Evolutionary conservation across 345 rosid species (phyloP), one percentile per base, ranked within the genome.

Genomic region (Camelina laxa): DNA sequence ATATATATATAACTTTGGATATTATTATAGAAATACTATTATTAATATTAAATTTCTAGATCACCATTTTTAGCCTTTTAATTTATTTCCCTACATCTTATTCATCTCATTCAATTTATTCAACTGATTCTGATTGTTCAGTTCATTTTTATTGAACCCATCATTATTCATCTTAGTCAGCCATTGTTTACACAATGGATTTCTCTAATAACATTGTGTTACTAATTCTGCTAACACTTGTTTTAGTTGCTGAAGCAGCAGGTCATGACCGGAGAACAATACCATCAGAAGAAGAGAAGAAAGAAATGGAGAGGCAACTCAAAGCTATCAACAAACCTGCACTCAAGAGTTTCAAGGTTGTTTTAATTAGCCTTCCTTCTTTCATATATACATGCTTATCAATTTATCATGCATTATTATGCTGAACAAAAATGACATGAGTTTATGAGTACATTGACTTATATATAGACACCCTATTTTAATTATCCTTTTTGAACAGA

Each of bases 311-410:
- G 55, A 64, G 54, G n/a, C 83, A 68, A 51, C 83, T 77, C 60
- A 73, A 57, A 68, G 15, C 74, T 35, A 77, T 80, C 35, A 80
- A 77, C 69, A 80, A 76, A 69, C 65, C 83, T 42, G 65, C 75
- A 1, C 64, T 73, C 56, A 80, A 73, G 60, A 80, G 83, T 68
- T 80, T 80, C 60, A 31, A 17, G 75, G 75, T 74, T 56, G 17
- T 48, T 15, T 39, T 45, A 9, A 1, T 6, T 17, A 7, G 8
- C 0, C 41, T 57, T 57, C 21, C 30, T 27, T 27, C 5, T 27
- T 57, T 57, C 45, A 36, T 53, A 6, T 27, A 27, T 33, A 33
- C 19, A 14, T 66, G n/a, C 58, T 15, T 20, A 10, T 8, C 31
- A 27, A 0, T 27, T 27, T 27, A 27, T 27, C 30, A 27, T 27